Conservation (phyloP, 140 eudicot genomes). For the Stevia rebaudiana region DNA sequence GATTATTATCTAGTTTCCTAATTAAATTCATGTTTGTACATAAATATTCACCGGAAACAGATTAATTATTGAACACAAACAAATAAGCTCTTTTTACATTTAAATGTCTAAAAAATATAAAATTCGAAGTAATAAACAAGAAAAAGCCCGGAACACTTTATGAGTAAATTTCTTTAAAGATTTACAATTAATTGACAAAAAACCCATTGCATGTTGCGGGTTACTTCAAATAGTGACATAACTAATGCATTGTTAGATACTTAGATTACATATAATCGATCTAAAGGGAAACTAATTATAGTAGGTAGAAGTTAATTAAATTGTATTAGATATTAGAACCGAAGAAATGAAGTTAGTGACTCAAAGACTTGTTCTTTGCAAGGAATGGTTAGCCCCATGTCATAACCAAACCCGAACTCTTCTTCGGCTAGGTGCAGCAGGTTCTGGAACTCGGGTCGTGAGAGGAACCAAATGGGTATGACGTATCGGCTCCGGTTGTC, state of each 20-base stretch:
- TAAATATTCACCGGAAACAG: background rate
- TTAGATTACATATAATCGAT: conserved; percentile 7
- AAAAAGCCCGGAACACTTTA: background rate
- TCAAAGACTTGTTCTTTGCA: conserved; percentile 62
- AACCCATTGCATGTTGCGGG: conserved; percentile 22
- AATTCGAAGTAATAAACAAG: background rate
- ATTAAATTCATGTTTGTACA: too few species aligned
- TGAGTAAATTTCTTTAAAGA: background rate
- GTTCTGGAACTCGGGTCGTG: conserved; percentile 43
- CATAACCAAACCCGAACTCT: conserved; percentile 72
- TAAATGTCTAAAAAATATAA: background rate
- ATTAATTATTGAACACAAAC: background rate
- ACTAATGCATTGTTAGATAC: conserved; percentile 1
- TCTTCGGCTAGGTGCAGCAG: conserved; percentile 65
- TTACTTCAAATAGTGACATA: conserved; percentile 13
- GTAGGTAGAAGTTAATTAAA: conserved; percentile 2
- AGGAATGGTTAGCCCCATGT: conserved; percentile 70
- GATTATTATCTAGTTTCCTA: background rate
- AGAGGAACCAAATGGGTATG: conserved; percentile 54
- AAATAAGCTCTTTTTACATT: background rate
- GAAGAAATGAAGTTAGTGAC: conserved; percentile 55
- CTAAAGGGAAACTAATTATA: background rate
- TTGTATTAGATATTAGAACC: conserved; percentile 11
- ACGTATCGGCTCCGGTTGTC: conserved; percentile 52
- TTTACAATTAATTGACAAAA: conserved; percentile 21